Percentiles rank a stretch among this genome's conserved stretches.
Evolutionary conservation across 1,139 yeast genomes (phyloP).

Genomic region (Kluyveromyces marxianus): DNA sequence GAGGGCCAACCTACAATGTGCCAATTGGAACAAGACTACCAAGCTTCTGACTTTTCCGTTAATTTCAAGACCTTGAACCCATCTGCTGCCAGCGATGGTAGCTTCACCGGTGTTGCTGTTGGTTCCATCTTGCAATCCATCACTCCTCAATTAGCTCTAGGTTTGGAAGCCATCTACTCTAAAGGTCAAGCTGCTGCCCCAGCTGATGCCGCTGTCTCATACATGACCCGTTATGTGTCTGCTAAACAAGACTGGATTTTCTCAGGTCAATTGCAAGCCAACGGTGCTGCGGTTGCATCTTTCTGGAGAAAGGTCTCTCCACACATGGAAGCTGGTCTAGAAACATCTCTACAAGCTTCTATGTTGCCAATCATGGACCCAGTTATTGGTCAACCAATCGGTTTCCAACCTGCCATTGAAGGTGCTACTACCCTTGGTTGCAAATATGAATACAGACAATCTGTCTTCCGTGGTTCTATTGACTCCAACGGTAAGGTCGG

Average conservation of each 20-base stretch:
- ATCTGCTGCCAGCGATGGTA: conserved; percentile 53
- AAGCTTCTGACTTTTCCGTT: conserved; percentile 79
- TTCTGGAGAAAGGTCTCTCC: conserved; percentile 92
- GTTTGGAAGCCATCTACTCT: conserved; percentile 89
- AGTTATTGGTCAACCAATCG: conserved; percentile 74
- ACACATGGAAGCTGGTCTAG: conserved; percentile 94
- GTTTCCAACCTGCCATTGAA: conserved; percentile 74
- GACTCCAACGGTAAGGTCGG: conserved; percentile 89
- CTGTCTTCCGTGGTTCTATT: conserved; percentile 90
- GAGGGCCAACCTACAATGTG: conserved; percentile 89
- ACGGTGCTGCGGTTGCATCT: conserved; percentile 81
- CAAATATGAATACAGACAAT: conserved; percentile 95
- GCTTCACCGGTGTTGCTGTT: conserved; percentile 82
- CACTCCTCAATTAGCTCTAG: conserved; percentile 76
- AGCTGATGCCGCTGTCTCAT: conserved; percentile 87
- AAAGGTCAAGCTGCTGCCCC: conserved; percentile 68
- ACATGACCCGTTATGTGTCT: conserved; percentile 83
- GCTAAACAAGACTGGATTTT: conserved; percentile 75
- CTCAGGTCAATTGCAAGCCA: conserved; percentile 88
- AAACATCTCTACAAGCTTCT: conserved; percentile 76
- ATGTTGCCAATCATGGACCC: conserved; percentile 76
- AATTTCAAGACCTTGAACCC: conserved; percentile 92
- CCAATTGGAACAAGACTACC: conserved; percentile 94
- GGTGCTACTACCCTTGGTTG: conserved; percentile 95
- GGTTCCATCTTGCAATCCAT: conserved; percentile 87